Conservation (phyloP, 768 basidiomycete genomes). For the Tulasnella sp. region DNA sequence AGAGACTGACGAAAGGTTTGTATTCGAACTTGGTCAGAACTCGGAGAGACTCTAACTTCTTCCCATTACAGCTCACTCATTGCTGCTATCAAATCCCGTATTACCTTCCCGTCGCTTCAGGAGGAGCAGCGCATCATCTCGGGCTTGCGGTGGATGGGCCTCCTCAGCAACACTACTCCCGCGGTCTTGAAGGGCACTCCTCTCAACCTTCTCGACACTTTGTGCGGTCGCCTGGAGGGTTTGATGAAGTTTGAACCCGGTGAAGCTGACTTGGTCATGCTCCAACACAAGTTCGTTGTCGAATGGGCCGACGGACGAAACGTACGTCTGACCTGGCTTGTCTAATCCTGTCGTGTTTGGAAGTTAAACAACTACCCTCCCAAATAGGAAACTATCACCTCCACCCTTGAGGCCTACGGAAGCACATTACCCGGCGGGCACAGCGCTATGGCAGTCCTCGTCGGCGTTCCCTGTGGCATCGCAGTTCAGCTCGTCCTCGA, state of each 20-base stretch:
- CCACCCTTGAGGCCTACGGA: conserved; percentile 90
- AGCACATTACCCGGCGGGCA: conserved; percentile 62
- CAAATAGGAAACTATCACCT: conserved; percentile 77
- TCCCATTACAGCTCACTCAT: conserved; percentile 17
- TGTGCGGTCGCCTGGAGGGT: conserved; percentile 86
- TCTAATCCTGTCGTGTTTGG: neutral
- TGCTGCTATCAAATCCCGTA: conserved; percentile 24
- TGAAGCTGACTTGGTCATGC: conserved; percentile 95
- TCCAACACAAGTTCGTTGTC: conserved; percentile 97
- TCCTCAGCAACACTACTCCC: conserved; percentile 70
- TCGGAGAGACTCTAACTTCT: neutral
- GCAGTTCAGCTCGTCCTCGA: conserved; percentile 91
- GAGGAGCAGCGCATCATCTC: conserved; percentile 81
- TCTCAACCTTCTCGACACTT: conserved; percentile 86
- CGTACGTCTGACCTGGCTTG: conserved; percentile 47
- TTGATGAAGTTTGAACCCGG: conserved; percentile 90
- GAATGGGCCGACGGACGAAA: conserved; percentile 81
- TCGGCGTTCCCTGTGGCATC: conserved; percentile 93
- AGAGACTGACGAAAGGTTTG: conserved; percentile 69
- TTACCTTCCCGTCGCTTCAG: conserved; percentile 37
- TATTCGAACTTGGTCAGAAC: conserved; percentile 14
- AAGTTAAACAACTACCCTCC: neutral
- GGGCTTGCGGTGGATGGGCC: conserved; percentile 90
- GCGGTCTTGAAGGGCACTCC: conserved; percentile 52
- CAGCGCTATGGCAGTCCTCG: conserved; percentile 89